Evolutionary conservation across 108 stramenopile genomes (phyloP), one percentile per base, ranked within the genome.

Genomic region (Conticribra guillardii): DNA sequence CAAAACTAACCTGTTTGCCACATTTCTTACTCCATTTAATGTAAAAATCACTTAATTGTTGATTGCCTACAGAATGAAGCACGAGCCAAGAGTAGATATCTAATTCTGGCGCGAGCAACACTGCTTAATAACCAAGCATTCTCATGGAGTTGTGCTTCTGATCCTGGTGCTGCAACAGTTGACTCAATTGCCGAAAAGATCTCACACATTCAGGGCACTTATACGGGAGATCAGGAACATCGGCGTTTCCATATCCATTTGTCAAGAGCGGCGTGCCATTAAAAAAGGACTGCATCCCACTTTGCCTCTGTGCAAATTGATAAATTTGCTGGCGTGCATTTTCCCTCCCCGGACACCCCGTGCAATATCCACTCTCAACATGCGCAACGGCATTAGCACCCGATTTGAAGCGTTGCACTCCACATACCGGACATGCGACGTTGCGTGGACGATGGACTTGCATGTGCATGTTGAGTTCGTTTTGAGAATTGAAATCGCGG

Each of bases 361-460:
- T 44, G 63, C 89, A 91, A 41, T 73, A 87, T 54, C 89, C 87
- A 60, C 79, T 83, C 53, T 91, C 85, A 3, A 91, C 86, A 50
- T 88, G 89, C 56, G 86, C 85, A 1, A 90, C 89, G 17, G 87
- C 87, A 52, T 90, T 90, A 23, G 89, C 89, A 2, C 84, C 82
- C 1, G 87, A 84, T 18, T 60, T 44, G 67, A 90, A 90, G 1
- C 84, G 60, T 27, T 28, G 53, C 8, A 85, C 85, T 3, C 86
- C 86, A 61, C 89, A 91, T 32, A 91, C 65, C 1, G 87, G 85
- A 60, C 89, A 91, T 11, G 87, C 64, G 0, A 91, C 82, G 44
- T 78, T 73, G 1, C 85, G 83, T 26, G 89, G 82, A 18, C 89
- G 85, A 70, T 90, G 87, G 4, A 86, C 84, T 59, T 91, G 87